These are phyloP conservation scores for Blastobotrys robertii DNA, from an alignment of 805 yeast genomes.

Conservation along the genomic window DNA sequence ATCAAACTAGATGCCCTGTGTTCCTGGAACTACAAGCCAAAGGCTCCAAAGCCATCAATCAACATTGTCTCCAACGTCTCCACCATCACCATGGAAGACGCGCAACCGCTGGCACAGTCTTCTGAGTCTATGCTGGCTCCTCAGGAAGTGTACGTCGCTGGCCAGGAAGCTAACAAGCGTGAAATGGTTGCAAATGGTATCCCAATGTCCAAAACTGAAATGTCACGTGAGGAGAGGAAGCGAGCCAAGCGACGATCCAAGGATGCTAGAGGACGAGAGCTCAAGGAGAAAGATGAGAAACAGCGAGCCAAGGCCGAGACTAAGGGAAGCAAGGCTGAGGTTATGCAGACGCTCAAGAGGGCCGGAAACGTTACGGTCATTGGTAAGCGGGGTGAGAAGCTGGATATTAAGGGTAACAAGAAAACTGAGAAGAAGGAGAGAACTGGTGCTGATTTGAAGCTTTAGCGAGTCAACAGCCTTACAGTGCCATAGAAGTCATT, in stretches of 20 bases:
- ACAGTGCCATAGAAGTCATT: background rate
- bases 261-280: constrained; percentile 59
- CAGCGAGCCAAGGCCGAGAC: constrained; percentile 31
- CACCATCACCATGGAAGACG: constrained; percentile 87
- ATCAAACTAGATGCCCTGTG: constrained; percentile 79
- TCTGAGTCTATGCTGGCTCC: constrained; percentile 78
- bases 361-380: constrained; percentile 65
- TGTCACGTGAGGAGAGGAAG: constrained; percentile 76
- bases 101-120: constrained; percentile 81
- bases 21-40: constrained; percentile 92
- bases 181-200: constrained; percentile 67
- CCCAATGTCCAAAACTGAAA: constrained; percentile 70
- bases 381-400: constrained; percentile 64
- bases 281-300: constrained; percentile 28
- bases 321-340: constrained; percentile 49
- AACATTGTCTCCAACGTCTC: constrained; percentile 78
- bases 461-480: constrained; percentile 13
- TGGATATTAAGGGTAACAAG: constrained; percentile 61
- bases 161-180: constrained; percentile 27
- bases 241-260: constrained; percentile 80
- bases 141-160: constrained; percentile 70
- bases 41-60: constrained; percentile 69
- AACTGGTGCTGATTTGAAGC: constrained; percentile 20
- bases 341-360: constrained; percentile 63
- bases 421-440: constrained; percentile 34